Base-by-base conservation (phyloP, 83 land plant genomes). In the Larix sibirica region DNA sequence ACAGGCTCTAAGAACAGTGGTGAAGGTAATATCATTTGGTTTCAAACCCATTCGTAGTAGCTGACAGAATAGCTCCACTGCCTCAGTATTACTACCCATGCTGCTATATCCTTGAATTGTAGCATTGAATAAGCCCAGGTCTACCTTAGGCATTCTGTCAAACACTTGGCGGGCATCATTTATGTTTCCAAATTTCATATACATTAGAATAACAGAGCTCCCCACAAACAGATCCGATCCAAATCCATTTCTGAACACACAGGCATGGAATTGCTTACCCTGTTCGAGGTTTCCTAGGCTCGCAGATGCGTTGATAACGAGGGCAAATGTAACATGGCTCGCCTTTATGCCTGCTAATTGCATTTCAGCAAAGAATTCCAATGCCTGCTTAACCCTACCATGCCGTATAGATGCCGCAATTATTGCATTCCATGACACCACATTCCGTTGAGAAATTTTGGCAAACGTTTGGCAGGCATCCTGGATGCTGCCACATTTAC, bases 381-480 rank as follows among this genome's bases (percentile, higher is more conserved):
- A 14, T 40, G 87, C 83, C 21, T 54, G 67, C 67, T 83, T 60
- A 1, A 28, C 70, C 9, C 73, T 62, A 20, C 70, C 85, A 81
- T 80, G 66, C 59, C 63, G 80, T 12, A 40, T 83, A 58, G 69
- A 83, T 7, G 73, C 73, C 13, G 83, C 66, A 21, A 87, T 81
- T 10, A 87, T 81, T 12, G 83, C 86, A 84, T 85, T 75, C 86
- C 86, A 87, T 18, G 83, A 81, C 6, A 81, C 56, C 7, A 60
- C 20, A 61, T 58, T 84, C 44, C 63, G 79, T 10, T 14, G 40
- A 14, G 54, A 18, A 38, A 83, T 76, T 18, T 26, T 40, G 4
- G 81, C 56, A 67, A 87, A 87, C 16, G 73, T 75, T 26, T 31
- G 17, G 31, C 31, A 64, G 31, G 88, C 85, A 64, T 76, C 69